phyloP scores from a whole-genome alignment of 164 flowering plant species.

The Chimonanthus praecox region DNA sequence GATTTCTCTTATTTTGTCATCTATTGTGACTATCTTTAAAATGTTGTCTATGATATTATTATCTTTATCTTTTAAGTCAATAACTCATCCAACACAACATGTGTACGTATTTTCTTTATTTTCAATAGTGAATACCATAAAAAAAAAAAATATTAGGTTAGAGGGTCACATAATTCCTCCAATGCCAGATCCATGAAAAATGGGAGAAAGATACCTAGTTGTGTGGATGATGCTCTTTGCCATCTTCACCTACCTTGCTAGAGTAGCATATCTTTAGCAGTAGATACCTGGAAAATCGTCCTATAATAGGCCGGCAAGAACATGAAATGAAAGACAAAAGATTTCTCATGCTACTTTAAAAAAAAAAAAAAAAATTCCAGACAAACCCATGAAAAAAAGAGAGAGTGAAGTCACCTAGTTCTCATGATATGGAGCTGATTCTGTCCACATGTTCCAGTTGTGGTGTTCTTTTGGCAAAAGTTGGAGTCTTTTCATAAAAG shows the following conservation, averaged over 20 bases:
- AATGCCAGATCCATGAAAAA: no score
- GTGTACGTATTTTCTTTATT: neutral
- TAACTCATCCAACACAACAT: neutral
- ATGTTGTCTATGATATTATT: no score
- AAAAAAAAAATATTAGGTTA: no score
- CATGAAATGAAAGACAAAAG: neutral
- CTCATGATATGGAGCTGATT: conserved; percentile 7
- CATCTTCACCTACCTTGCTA: neutral
- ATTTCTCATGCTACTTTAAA: neutral
- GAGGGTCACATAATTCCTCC: neutral
- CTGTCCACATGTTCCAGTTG: conserved; percentile 2
- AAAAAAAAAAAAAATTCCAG: neutral
- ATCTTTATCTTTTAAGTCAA: neutral
- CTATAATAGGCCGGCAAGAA: neutral
- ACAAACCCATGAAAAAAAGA: neutral
- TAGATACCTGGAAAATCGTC: neutral
- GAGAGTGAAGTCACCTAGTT: neutral
- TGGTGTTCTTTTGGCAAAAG: neutral
- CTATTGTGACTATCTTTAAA: no score
- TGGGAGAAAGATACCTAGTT: neutral
- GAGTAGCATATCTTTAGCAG: neutral
- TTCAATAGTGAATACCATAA: no score
- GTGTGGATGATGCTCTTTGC: neutral
- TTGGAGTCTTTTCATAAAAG: conserved; percentile 6
- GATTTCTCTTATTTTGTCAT: neutral